phyloP scores from a whole-genome alignment of 2,329 filamentous ascomycete species.

The Aspergillus clavatus region DNA sequence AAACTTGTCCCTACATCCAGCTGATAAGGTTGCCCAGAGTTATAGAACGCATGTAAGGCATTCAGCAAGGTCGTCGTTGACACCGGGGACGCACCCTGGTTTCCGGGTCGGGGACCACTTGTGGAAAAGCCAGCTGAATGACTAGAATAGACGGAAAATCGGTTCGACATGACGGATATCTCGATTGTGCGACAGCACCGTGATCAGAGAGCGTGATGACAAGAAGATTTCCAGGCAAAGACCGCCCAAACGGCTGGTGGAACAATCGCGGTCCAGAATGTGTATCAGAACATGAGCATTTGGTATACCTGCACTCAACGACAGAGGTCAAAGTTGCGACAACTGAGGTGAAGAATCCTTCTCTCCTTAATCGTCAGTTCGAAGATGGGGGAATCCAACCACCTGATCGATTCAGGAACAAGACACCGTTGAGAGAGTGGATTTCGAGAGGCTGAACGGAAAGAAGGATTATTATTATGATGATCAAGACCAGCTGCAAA shows the following conservation, averaged over 20 bases:
- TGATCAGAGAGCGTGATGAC: not conserved
- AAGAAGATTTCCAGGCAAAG: not conserved
- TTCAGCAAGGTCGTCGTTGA: conserved; percentile 93
- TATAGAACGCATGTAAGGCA: conserved; percentile 82
- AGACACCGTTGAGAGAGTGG: conserved; percentile 1
- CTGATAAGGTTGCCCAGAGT: conserved; percentile 72
- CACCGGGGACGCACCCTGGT: conserved; percentile 70
- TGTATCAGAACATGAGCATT: conserved; percentile 37
- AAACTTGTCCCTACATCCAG: conserved; percentile 87
- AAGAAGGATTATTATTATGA: not conserved
- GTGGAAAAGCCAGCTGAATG: conserved; percentile 53
- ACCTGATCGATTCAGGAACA: not conserved
- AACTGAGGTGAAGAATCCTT: not conserved
- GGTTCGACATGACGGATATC: conserved; percentile 52
- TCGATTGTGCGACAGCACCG: not conserved
- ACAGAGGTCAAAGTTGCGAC: not conserved
- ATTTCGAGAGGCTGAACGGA: not conserved
- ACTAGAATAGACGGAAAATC: conserved; percentile 58
- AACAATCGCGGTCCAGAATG: conserved; percentile 35
- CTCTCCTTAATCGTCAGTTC: not conserved
- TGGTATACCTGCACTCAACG: not conserved
- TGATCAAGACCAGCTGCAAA: not conserved
- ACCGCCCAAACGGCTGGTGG: not conserved
- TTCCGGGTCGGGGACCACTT: conserved; percentile 52
- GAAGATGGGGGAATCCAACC: not conserved